Evolutionary conservation across 371 early-diverging fungal genomes (phyloP), one percentile per base, ranked within the genome.

Genomic region (Actinomortierella wolfii): DNA sequence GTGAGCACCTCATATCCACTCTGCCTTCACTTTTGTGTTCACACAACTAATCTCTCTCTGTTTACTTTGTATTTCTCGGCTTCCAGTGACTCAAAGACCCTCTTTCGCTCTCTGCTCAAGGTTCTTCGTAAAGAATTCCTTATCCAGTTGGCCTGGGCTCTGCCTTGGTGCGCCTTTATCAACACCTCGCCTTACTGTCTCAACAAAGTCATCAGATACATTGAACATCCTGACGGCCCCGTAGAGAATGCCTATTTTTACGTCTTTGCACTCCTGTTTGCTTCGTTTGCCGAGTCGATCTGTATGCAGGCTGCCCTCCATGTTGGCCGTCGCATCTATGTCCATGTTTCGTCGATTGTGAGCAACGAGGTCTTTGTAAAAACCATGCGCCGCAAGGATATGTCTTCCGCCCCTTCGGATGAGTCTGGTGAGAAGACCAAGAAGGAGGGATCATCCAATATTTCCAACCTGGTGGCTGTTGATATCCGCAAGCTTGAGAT

Each of bases 291-390:
- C 3, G 81, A 83, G 44, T 82, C 86, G 13, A 45, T 83, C 18
- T 54, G 80, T 17, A 54, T 79, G 15, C 84, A 86, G 52, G 79
- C 78, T 48, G 82, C 81, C 0, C 78, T 86, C 42, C 82, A 84
- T 28, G 82, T 84, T 62, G 85, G 85, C 26, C 78, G 84, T 17
- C 77, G 80, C 15, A 58, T 82, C 17, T 79, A 77, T 59, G 76
- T 83, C 56, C 84, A 83, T 25, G 67, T 82, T 23, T 77, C 83
- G 63, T 77, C 89, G 8, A 83, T 89, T 47, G 76, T 85, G 5
- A 81, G 85, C 48, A 83, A 84, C 49, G 84, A 87, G 57, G 79
- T 89, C 2, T 87, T 80, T 51, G 61, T 62, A 39, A 89, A 89
- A 57, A 65, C 86, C 0, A 67, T 89, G 13, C 77, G 80, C 25